Evolutionary conservation across 1,284 basidiomycete species (phyloP).

Genomic region (Pseudozyma hubeiensis): DNA sequence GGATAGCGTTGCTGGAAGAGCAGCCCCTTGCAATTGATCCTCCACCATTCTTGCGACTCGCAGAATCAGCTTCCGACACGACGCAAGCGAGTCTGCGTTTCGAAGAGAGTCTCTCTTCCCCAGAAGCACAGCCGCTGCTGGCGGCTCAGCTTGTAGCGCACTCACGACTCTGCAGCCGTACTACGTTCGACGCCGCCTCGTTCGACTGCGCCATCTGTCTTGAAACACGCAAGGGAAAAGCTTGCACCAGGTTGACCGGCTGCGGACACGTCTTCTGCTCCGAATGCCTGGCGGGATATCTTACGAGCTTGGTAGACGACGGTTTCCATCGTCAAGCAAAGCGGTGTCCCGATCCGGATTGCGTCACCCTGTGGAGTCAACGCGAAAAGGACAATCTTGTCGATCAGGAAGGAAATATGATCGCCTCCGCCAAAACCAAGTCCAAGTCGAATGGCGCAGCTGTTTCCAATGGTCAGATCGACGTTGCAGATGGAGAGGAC

Average conservation of each 20-base stretch:
- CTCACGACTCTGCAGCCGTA: slow-evolving; percentile 37
- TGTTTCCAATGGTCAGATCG: too few relatives aligned
- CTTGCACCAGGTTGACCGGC: slow-evolving; percentile 31
- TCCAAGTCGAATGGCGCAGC: background rate
- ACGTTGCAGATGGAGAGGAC: background rate
- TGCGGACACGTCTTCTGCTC: slow-evolving; percentile 55
- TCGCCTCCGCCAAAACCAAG: slow-evolving; percentile 9
- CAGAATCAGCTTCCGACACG: background rate
- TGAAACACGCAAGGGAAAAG: slow-evolving; percentile 45
- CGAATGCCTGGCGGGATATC: slow-evolving; percentile 43
- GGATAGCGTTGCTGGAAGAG: slow-evolving; percentile 27
- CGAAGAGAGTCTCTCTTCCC: slow-evolving; percentile 20
- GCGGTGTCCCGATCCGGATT: slow-evolving; percentile 51
- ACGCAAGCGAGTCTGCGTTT: slow-evolving; percentile 11
- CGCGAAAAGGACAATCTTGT: slow-evolving; percentile 44
- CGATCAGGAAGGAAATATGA: slow-evolving; percentile 38
- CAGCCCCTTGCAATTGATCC: background rate
- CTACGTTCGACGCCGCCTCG: slow-evolving; percentile 36
- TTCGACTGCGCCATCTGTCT: slow-evolving; percentile 56
- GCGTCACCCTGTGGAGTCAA: slow-evolving; percentile 40
- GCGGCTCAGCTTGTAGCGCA: slow-evolving; percentile 33
- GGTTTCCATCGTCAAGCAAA: slow-evolving; percentile 47
- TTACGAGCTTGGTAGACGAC: slow-evolving; percentile 44
- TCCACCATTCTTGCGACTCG: slow-evolving; percentile 10
- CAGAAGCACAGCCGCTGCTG: slow-evolving; percentile 17